Conservation (phyloP, 2,329 filamentous ascomycete species). For the Xylogone sp. region DNA sequence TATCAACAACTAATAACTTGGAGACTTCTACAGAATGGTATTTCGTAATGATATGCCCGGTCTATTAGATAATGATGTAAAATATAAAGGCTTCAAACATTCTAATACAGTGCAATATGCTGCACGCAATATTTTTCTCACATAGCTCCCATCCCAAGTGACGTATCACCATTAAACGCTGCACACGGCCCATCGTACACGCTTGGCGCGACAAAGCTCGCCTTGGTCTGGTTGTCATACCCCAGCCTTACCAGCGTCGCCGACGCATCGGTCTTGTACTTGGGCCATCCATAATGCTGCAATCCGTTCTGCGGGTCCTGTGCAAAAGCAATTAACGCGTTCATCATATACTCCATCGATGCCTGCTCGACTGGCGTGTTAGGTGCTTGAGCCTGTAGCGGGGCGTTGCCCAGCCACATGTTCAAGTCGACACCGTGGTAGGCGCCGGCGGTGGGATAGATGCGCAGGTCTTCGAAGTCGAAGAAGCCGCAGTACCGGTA, state of each 20-base stretch:
- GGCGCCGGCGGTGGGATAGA: constrained; percentile 22
- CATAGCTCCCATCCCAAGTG: constrained; percentile 21
- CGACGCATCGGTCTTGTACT: too few species aligned
- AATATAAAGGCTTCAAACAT: too few species aligned
- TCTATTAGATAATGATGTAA: too few species aligned
- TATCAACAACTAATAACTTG: too few species aligned
- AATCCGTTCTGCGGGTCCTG: constrained; percentile 27
- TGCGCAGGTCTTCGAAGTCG: constrained; percentile 22
- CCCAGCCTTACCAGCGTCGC: constrained; percentile 23
- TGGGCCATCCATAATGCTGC: constrained; percentile 10
- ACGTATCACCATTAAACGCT: constrained; percentile 15
- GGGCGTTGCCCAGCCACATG: constrained; percentile 23
- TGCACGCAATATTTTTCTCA: too few species aligned
- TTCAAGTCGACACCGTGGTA: constrained; percentile 28
- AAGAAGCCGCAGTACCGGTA: constrained; percentile 31
- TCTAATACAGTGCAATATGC: too few species aligned
- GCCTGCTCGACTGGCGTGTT: constrained; percentile 6
- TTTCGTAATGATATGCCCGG: too few species aligned
- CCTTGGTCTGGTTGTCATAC: constrained; percentile 14
- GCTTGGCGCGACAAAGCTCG: constrained; percentile 12
- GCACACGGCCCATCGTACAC: constrained; percentile 19
- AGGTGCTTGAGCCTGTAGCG: constrained; percentile 20
- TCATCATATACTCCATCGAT: constrained; percentile 17
- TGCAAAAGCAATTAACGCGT: constrained; percentile 30
- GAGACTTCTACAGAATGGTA: too few species aligned